Base-by-base conservation (phyloP, 2,329 filamentous ascomycete genomes). In the Claviceps africana region DNA sequence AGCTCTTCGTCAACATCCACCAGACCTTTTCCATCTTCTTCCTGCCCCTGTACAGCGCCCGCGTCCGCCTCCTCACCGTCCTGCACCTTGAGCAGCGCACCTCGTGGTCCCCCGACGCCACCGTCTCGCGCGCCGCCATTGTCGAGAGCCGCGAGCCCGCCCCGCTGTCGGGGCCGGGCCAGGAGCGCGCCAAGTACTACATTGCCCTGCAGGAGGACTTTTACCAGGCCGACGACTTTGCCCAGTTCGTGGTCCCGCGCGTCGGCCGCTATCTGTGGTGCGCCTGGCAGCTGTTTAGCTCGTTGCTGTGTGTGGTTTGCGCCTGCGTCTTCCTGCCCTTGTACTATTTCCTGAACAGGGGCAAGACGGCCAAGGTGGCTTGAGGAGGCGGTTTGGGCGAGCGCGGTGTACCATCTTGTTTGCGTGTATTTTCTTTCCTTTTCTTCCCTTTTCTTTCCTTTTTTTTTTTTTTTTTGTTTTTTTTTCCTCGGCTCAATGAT, bases 11-110 rank as follows among this genome's bases (percentile, higher is more conserved):
- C 48, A 78, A 77, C 37, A 76, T 93, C 55, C 77, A 73, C 42
- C 89, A 95, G 65, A 73, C 82, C 50, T 93, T 95, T 67, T 76
- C 81, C 31, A 72, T 93, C 58, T 91, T 85, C 80, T 73, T 87
- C 58, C 65, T 94, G 19, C 88, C 88, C 3, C 82, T 89, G 62
- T 85, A 90, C 70, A 73, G 76, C 42, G 77, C 85, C 3, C 75
- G 77, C 1, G 85, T 87, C 15, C 72, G 74, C 7, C 77, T 91
- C 11, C 82, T 85, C 17, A 82, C 82, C 0, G 80, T 88, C 30
- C 70, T 91, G 4, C 70, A 77, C 40, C 77, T 91, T 17, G 72
- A 72, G 2, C 73, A 74, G 17, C 66, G 72, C 49, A 59, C 64
- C 11, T 60, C 65, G 1, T 61, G 60, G 25, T 60, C 62, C 9